A percentile compares a stretch with the other conserved stretches of the same genome.
Conservation (phyloP, 2,329 filamentous ascomycete species). For the Emergomyces pasteurianus region DNA sequence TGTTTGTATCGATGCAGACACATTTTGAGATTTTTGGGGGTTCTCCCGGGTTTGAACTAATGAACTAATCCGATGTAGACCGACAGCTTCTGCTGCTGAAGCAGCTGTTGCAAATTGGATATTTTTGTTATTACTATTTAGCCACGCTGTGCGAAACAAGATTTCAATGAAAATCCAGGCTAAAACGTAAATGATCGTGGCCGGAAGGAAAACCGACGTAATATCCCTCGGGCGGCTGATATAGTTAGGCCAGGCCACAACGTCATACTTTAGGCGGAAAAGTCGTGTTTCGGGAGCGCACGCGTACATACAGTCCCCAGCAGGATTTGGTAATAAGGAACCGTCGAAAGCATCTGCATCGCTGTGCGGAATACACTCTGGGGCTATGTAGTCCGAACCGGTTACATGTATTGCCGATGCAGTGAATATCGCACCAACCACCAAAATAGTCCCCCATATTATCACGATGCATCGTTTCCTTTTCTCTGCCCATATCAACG, state of each 20-base stretch:
- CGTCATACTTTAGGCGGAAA: not conserved
- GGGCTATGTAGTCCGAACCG: conserved; percentile 3
- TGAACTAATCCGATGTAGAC: not conserved
- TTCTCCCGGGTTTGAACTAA: not conserved
- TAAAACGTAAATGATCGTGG: not conserved
- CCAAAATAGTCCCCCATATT: conserved; percentile 12
- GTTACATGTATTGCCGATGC: conserved; percentile 11
- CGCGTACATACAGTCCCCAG: not conserved
- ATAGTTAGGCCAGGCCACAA: not conserved
- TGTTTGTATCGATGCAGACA: not conserved
- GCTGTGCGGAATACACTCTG: conserved; percentile 7
- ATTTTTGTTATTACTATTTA: not conserved
- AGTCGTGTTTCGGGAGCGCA: not conserved
- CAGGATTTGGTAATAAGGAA: not conserved
- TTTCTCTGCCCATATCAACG: conserved; percentile 9
- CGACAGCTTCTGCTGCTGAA: not conserved
- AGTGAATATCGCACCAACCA: conserved; percentile 12
- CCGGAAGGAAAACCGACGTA: not conserved
- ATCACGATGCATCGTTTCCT: conserved; percentile 11
- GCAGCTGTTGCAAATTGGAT: not conserved
- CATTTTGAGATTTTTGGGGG: not conserved
- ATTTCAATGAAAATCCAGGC: not conserved
- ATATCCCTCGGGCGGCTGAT: not conserved
- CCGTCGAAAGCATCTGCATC: not conserved
- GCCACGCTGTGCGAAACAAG: not conserved